Conservation (phyloP, 352 stramenopile species). For the Globisporangium paroecandrum region DNA sequence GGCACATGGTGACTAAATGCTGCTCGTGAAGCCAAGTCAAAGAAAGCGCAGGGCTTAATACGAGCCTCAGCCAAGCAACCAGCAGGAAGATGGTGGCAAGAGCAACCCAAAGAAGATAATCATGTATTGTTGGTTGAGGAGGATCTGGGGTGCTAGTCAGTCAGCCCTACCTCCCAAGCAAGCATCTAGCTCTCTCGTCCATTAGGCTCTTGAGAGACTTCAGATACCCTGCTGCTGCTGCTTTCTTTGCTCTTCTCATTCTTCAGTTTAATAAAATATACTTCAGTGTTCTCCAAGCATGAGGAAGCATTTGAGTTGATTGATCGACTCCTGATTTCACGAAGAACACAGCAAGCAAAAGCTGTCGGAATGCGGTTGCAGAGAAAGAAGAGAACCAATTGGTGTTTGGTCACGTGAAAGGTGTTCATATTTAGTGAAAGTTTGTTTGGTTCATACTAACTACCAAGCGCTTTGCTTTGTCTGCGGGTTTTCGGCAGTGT, state of each 20-base stretch:
- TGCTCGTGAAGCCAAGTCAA: not conserved
- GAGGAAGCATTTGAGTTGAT: not conserved
- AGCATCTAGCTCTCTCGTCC: too few species aligned
- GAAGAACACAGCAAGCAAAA: not conserved
- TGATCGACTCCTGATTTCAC: not conserved
- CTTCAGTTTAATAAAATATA: constrained; percentile 10
- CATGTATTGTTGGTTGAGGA: not conserved
- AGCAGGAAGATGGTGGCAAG: not conserved
- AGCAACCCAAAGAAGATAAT: not conserved
- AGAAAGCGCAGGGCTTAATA: not conserved
- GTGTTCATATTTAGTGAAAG: not conserved
- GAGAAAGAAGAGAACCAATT: not conserved
- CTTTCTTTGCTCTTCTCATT: not conserved
- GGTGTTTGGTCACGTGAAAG: not conserved
- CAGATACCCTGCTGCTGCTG: not conserved
- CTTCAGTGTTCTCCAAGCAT: not conserved
- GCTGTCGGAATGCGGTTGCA: not conserved
- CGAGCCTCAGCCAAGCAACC: not conserved
- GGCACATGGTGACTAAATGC: not conserved
- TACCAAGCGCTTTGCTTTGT: not conserved
- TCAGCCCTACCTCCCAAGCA: not conserved
- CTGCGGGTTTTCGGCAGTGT: not conserved
- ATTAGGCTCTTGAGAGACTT: not conserved
- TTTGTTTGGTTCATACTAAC: not conserved
- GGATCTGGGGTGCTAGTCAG: too few species aligned